Evolutionary conservation across 768 basidiomycete genomes (phyloP).

Genomic region (Melanogaster broomeanus): DNA sequence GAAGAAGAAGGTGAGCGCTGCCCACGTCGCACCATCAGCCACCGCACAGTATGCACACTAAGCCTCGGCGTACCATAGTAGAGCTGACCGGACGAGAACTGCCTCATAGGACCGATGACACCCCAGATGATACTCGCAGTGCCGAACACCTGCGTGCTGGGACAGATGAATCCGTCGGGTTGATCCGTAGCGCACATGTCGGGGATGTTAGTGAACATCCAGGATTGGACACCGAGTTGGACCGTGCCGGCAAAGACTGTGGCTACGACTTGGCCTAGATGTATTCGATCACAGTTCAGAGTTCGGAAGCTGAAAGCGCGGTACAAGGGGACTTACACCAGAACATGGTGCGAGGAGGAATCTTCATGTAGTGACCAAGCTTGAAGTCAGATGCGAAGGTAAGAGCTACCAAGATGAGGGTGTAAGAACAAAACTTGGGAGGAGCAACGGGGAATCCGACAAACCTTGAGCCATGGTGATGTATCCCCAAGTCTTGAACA

Average conservation of each 20-base stretch:
- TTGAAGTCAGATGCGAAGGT: conserved; percentile 73
- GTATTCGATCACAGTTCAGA: background rate
- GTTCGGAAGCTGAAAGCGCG: background rate
- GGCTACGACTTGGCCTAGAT: conserved; percentile 56
- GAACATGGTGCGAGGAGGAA: conserved; percentile 69
- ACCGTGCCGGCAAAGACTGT: conserved; percentile 63
- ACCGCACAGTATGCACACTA: background rate
- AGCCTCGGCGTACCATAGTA: conserved; percentile 43
- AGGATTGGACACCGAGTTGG: conserved; percentile 66
- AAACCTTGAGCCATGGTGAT: conserved; percentile 54
- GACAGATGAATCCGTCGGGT: conserved; percentile 65
- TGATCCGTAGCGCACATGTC: conserved; percentile 33
- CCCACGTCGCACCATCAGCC: background rate
- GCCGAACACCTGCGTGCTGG: conserved; percentile 70
- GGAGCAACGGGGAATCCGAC: background rate
- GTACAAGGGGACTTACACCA: conserved; percentile 35
- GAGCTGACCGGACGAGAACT: conserved; percentile 66
- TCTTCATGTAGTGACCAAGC: conserved; percentile 74
- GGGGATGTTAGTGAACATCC: conserved; percentile 50
- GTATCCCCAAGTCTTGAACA: conserved; percentile 78
- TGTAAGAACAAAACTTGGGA: background rate
- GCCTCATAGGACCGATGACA: conserved; percentile 74
- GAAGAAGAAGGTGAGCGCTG: conserved; percentile 71
- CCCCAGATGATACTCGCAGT: conserved; percentile 83
- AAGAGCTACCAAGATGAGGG: too few species aligned